Evolutionary conservation across 306 rosid species (phyloP).

Genomic region (Clitoria ternatea): DNA sequence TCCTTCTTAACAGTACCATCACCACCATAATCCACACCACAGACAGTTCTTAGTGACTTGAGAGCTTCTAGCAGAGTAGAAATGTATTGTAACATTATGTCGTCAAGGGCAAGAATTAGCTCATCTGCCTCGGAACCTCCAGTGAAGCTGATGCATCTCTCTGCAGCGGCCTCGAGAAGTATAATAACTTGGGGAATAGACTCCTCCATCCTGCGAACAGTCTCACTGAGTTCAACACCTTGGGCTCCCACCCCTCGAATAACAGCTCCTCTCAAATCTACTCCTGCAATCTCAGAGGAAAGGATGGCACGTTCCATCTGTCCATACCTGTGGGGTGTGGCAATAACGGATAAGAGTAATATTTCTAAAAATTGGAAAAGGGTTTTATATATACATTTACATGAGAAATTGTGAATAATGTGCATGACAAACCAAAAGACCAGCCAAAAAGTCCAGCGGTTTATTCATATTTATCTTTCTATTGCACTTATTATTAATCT

Average conservation of each 20-base stretch:
- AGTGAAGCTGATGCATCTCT: constrained; percentile 93
- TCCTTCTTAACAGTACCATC: constrained; percentile 70
- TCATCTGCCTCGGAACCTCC: constrained; percentile 99
- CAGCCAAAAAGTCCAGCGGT: background rate
- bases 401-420: constrained; percentile 9
- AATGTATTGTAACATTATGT: constrained; percentile 81
- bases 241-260: constrained; percentile 98
- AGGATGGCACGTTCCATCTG: constrained; percentile 99
- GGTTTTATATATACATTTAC: background rate
- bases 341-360: constrained; percentile 19
- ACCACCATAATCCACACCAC: constrained; percentile 80
- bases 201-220: constrained; percentile 99
- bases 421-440: constrained; percentile 4
- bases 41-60: constrained; percentile 83
- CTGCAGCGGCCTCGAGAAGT: constrained; percentile 94
- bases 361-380: background rate
- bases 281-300: constrained; percentile 84
- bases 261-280: constrained; percentile 99
- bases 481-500: background rate
- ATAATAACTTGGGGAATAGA: constrained; percentile 89
- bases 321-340: constrained; percentile 65
- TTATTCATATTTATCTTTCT: background rate
- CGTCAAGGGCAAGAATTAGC: constrained; percentile 86
- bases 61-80: constrained; percentile 89
- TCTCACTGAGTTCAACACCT: constrained; percentile 98